Base-by-base conservation (phyloP, 2,329 filamentous ascomycete species). In the Thielaviopsis cerberus region DNA sequence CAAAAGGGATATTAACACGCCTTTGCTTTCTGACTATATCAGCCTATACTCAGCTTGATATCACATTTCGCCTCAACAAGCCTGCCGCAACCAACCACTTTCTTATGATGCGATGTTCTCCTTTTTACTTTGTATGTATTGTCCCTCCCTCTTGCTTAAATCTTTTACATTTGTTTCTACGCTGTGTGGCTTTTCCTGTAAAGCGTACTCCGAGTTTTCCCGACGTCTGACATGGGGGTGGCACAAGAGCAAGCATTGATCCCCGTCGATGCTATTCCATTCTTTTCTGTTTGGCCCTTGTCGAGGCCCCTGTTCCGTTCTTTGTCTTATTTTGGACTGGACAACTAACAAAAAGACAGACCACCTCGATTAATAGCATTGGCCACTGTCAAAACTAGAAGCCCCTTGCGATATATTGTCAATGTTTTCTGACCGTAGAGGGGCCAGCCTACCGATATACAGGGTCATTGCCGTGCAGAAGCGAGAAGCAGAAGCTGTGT, bases 1-100 rank as follows among this genome's bases (percentile, higher is more conserved):
- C 20, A 55, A 55, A 50, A 50, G 24, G 54, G 54, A 51, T 51
- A 55, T 48, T 50, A 55, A 55, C 54, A 55, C 37, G 23, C 41
- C 54, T 48, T 41, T 26, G 54, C 27, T 51, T 55, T 5, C 41
- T 34, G 54, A 51, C 25, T 45, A 48, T n/a, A n/a, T 17, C n/a
- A 17, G 34, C 15, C n/a, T 17, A 41, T 17, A 6, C 34, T 41
- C 34, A 41, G 34, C 34, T 41, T 41, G 7, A 41, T 41, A 41
- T 41, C 34, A 41, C 34, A n/a, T 41, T 17, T 41, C 34, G n/a
- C 34, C n/a, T 41, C 27, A 6, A 11, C 20, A 22, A 4, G 15
- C 34, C 15, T 11, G 27, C 27, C 5, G 6, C 27, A 30, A 41
- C 41, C 41, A 48, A 8, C n/a, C 41, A 48, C 41, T 48, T 10